Evolutionary conservation across 306 rosid species (phyloP).

Genomic region (Senna tora): DNA sequence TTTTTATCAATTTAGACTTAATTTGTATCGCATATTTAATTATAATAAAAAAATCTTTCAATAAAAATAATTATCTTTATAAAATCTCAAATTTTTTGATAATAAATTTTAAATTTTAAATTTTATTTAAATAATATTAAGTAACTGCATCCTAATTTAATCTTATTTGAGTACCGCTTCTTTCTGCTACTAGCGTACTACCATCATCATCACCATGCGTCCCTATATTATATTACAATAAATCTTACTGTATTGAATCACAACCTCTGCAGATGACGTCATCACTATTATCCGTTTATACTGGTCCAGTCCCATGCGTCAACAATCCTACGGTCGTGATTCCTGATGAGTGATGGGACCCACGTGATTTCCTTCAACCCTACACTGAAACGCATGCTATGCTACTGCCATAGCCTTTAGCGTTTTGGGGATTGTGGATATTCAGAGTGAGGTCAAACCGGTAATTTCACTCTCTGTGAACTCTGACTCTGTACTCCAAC

Average conservation of each 20-base stretch:
- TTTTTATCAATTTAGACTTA: too few species aligned
- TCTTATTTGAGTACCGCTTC: too few species aligned
- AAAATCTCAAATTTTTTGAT: too few species aligned
- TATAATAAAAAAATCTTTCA: too few species aligned
- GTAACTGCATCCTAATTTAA: too few species aligned
- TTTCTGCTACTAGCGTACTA: too few species aligned
- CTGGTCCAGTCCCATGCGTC: conserved; percentile 28
- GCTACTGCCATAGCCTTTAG: too few species aligned
- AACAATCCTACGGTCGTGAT: conserved; percentile 10
- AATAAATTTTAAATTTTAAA: too few species aligned
- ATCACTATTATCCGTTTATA: conserved; percentile 37
- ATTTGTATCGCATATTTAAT: too few species aligned
- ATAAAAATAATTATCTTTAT: too few species aligned
- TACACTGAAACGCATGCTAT: conserved; percentile 39
- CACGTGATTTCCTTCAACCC: conserved; percentile 15
- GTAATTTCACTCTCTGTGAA: background rate
- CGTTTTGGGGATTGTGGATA: conserved; percentile 34
- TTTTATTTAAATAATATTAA: too few species aligned
- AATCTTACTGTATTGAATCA: conserved; percentile 7
- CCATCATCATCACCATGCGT: conserved; percentile 30
- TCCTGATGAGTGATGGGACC: conserved; percentile 22
- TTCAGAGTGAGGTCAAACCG: conserved; percentile 16
- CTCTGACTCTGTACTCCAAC: background rate
- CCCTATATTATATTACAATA: conserved; percentile 14
- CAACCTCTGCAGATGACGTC: conserved; percentile 38